These are phyloP conservation scores for Cicer chorassanicum DNA, from an alignment of 306 rosid species.

Conservation along the genomic window DNA sequence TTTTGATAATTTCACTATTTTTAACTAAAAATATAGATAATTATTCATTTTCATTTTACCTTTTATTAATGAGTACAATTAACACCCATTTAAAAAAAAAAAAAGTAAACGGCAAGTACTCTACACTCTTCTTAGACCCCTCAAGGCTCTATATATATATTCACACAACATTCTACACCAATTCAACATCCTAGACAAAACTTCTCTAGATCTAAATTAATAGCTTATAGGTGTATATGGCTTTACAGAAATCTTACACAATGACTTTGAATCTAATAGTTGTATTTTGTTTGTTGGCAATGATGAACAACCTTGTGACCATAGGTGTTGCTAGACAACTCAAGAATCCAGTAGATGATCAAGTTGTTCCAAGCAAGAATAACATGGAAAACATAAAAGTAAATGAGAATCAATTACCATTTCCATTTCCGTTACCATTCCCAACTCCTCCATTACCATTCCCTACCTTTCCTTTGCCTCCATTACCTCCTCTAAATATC, in stretches of 20 bases:
- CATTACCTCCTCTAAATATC: conserved; percentile 23
- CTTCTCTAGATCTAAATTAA: background rate
- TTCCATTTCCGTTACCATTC: background rate
- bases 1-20: too few relatives aligned
- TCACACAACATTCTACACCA: background rate
- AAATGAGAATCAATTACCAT: background rate
- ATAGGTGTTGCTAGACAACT: background rate
- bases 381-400: background rate
- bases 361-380: background rate
- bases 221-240: background rate
- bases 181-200: background rate
- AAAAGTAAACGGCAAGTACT: too few relatives aligned
- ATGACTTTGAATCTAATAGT: background rate
- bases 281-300: background rate
- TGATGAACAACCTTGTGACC: background rate
- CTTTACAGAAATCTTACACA: background rate
- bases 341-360: background rate
- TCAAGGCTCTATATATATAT: background rate
- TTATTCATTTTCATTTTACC: too few relatives aligned
- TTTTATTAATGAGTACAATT: too few relatives aligned
- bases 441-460: conserved; percentile 32
- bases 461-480: conserved; percentile 31
- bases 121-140: too few relatives aligned
- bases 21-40: too few relatives aligned
- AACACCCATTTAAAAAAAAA: too few relatives aligned